phyloP scores from a whole-genome alignment of 1,139 yeast genomes.

The Candida freyschussii region DNA sequence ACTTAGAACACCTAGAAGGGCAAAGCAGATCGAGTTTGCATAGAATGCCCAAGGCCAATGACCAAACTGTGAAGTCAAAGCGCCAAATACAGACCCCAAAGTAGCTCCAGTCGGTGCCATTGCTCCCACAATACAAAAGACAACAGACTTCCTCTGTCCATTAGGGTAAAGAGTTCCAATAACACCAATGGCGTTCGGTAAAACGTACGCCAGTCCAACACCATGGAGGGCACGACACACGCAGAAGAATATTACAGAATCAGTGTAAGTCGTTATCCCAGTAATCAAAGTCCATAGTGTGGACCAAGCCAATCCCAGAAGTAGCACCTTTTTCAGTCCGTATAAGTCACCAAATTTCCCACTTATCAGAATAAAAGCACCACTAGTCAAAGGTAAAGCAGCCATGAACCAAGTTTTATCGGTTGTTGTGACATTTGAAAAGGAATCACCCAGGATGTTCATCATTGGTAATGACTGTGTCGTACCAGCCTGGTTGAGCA shows the following conservation, averaged over 20 bases:
- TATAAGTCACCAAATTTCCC: slow-evolving; percentile 52
- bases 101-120: slow-evolving; percentile 54
- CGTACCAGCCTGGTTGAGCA: slow-evolving; percentile 31
- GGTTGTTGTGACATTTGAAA: slow-evolving; percentile 21
- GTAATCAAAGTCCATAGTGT: slow-evolving; percentile 42
- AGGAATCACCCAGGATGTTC: slow-evolving; percentile 27
- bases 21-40: slow-evolving; percentile 37
- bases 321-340: slow-evolving; percentile 41
- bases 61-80: slow-evolving; percentile 37
- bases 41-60: slow-evolving; percentile 55
- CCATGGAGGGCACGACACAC: slow-evolving; percentile 52
- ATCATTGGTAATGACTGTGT: slow-evolving; percentile 31
- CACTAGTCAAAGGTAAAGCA: slow-evolving; percentile 50
- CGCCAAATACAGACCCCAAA: slow-evolving; percentile 45
- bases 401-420: slow-evolving; percentile 53
- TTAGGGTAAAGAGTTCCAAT: slow-evolving; percentile 46
- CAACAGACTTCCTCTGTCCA: slow-evolving; percentile 42
- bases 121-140: slow-evolving; percentile 48
- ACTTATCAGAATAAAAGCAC: slow-evolving; percentile 47
- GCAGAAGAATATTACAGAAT: slow-evolving; percentile 43
- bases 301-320: slow-evolving; percentile 43
- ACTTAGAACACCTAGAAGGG: slow-evolving; percentile 30
- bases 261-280: slow-evolving; percentile 42
- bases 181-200: slow-evolving; percentile 51
- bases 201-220: slow-evolving; percentile 46